A percentile compares a stretch with the other conserved stretches of the same genome.
Evolutionary conservation across 805 yeast species (phyloP).

Genomic region (Maudiozyma pseudohumilis): DNA sequence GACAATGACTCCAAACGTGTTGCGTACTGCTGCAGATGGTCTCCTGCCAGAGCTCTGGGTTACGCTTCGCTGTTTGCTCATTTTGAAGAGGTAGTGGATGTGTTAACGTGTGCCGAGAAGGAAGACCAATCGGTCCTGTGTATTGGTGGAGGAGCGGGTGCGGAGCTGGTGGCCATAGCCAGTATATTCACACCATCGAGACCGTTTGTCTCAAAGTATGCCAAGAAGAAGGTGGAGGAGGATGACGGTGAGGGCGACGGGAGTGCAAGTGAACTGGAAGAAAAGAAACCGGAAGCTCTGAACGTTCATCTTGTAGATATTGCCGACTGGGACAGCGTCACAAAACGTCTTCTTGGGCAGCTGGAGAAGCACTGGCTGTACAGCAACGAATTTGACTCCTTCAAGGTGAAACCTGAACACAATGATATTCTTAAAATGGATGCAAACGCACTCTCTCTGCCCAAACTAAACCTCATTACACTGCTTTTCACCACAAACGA

Average conservation of each 20-base stretch:
- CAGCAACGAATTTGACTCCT: constrained; percentile 24
- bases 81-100: constrained; percentile 27
- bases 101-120: constrained; percentile 11
- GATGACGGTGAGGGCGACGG: neutral
- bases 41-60: constrained; percentile 71
- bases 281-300: too few relatives aligned
- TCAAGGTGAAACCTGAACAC: constrained; percentile 28
- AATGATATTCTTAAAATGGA: constrained; percentile 32
- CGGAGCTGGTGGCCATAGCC: constrained; percentile 57
- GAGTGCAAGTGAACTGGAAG: too few relatives aligned
- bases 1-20: constrained; percentile 49
- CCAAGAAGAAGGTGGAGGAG: constrained; percentile 1
- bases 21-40: constrained; percentile 80
- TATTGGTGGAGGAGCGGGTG: constrained; percentile 88
- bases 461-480: constrained; percentile 45
- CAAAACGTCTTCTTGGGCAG: constrained; percentile 35
- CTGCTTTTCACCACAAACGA: constrained; percentile 82
- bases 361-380: constrained; percentile 47
- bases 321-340: constrained; percentile 63
- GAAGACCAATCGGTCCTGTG: constrained; percentile 37
- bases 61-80: constrained; percentile 58
- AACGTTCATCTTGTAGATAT: constrained; percentile 57
- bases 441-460: constrained; percentile 18
- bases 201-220: constrained; percentile 17
- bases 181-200: constrained; percentile 40